Evolutionary conservation across 176 grass and related monocot genomes (phyloP), one percentile per base, ranked within the genome.

Genomic region (Tillandsia fasciculata): DNA sequence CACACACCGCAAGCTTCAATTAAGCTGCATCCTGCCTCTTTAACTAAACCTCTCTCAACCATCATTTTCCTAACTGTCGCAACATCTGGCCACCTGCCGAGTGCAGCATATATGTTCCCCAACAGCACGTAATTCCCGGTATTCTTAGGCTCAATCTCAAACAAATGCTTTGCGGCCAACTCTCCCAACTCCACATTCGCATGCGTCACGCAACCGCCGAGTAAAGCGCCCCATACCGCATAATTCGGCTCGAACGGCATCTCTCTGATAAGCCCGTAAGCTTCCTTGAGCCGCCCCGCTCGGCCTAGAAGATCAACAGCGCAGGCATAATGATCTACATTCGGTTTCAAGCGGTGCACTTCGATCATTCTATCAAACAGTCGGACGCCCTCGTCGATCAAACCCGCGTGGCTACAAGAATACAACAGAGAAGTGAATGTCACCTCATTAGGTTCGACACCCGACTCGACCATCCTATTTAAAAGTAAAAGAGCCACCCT

Each of bases 191-290:
- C 77, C 20, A 91, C 74, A 67, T 91, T 83, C 48, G 77, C 71
- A 54, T 91, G 82, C 10, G 88, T 74, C n/a, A 83, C 89, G 72
- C 85, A 88, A 59, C 85, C 85, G 70, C 89, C 82, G 1, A 92
- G 76, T 33, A 92, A 79, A 78, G 57, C 22, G 64, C 74, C 79
- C 89, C 89, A 92, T 6, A 83, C 57, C 0, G 79, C 76, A 50
- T 78, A 17, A 8, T 66, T 85, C 0, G 63, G 77, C 64, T 88
- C 52, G 22, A 83, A 85, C 66, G 89, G 74, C 82, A 85, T 85
- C 64, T 77, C 77, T 69, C 56, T 51, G 14, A 92, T 92, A 59
- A 88, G 67, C 18, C 14, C 6, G 12, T 85, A 78, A 1, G 79
- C 89, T 77, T 91, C 85, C 79, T 80, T 63, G 2, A 91, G 79